Percentiles rank a stretch among this genome's conserved stretches.
phyloP scores from a whole-genome alignment of 495 filamentous ascomycete species.

The Letharia columbiana region DNA sequence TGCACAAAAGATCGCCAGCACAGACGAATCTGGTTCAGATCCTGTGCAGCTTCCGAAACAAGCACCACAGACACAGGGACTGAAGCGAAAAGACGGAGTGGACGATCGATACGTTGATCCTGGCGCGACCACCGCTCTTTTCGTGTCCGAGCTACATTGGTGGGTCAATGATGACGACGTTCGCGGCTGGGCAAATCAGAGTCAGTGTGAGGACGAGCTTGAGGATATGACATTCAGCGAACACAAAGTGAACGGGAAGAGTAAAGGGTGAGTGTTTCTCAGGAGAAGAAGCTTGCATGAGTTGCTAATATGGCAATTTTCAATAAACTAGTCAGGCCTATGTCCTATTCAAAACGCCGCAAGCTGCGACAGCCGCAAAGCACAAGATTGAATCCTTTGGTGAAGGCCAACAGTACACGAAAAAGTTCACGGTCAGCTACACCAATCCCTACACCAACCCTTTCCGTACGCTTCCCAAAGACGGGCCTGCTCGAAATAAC shows the following conservation, averaged over 20 bases:
- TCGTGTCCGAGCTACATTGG: slow-evolving; percentile 87
- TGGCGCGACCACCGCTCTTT: slow-evolving; percentile 69
- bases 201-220: slow-evolving; percentile 69
- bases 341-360: slow-evolving; percentile 72
- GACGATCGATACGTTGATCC: slow-evolving; percentile 75
- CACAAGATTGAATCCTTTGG: slow-evolving; percentile 62
- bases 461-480: slow-evolving; percentile 87
- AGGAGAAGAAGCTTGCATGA: not conserved
- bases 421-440: slow-evolving; percentile 66
- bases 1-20: slow-evolving; percentile 43
- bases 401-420: slow-evolving; percentile 46
- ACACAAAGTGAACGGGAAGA: slow-evolving; percentile 98
- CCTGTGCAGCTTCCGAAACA: slow-evolving; percentile 38
- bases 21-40: slow-evolving; percentile 35
- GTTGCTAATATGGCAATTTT: slow-evolving; percentile 11
- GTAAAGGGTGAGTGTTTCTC: slow-evolving; percentile 67
- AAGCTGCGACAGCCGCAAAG: slow-evolving; percentile 81
- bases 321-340: slow-evolving; percentile 66
- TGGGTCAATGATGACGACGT: slow-evolving; percentile 96
- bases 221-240: slow-evolving; percentile 94
- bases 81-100: slow-evolving; percentile 65
- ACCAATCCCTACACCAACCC: slow-evolving; percentile 72
- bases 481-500: slow-evolving; percentile 68
- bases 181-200: slow-evolving; percentile 74
- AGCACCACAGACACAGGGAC: slow-evolving; percentile 50